Percentiles rank a stretch among this genome's conserved stretches.
phyloP scores from a whole-genome alignment of 176 grass and related monocot genomes.

The Ensete glaucum region DNA sequence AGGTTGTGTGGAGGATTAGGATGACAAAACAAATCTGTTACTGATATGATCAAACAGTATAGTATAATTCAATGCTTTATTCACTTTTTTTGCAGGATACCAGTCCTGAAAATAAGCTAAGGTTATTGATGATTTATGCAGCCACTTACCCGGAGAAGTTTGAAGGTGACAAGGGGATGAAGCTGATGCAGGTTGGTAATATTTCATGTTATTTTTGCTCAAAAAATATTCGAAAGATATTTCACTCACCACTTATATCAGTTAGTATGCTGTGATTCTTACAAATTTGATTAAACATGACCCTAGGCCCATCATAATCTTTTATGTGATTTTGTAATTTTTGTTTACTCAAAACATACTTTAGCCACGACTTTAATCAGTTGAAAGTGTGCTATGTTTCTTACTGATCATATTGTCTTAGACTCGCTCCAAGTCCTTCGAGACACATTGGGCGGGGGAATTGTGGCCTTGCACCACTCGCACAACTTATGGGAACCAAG shows the following conservation, averaged over 20 bases:
- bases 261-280: too few relatives aligned
- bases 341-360: background rate
- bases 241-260: too few relatives aligned
- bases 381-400: background rate
- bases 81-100: conserved; percentile 45
- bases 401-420: background rate
- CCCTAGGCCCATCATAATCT: background rate
- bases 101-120: conserved; percentile 92
- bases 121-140: conserved; percentile 85
- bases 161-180: conserved; percentile 92
- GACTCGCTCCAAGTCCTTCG: too few relatives aligned
- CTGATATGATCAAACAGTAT: background rate
- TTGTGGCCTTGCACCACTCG: too few relatives aligned
- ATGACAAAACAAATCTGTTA: background rate
- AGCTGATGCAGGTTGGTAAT: conserved; percentile 73
- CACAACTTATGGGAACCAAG: too few relatives aligned
- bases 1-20: conserved; percentile 28
- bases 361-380: background rate
- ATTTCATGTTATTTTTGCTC: background rate
- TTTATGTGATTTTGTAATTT: background rate
- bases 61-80: conserved; percentile 24
- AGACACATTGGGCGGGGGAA: too few relatives aligned
- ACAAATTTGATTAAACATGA: too few relatives aligned
- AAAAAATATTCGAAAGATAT: background rate
- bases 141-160: conserved; percentile 83